Evolutionary conservation across 169 alveolate species (phyloP).

Genomic region (Plasmodium relictum): DNA sequence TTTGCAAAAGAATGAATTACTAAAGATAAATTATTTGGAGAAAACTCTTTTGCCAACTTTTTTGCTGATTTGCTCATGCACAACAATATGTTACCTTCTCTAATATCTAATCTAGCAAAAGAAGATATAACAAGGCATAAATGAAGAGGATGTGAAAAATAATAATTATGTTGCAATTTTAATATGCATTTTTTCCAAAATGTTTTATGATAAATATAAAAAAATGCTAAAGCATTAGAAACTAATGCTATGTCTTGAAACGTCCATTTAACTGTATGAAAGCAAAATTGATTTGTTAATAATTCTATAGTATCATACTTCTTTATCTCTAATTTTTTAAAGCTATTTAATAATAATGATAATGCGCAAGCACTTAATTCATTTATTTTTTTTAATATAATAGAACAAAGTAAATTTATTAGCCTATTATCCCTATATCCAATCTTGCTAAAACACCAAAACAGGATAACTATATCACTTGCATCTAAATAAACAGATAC

Average conservation of each 20-base stretch:
- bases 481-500: conserved; percentile 79
- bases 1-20: conserved; percentile 86
- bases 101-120: conserved; percentile 83
- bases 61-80: conserved; percentile 76
- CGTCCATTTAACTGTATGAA: conserved; percentile 77
- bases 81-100: conserved; percentile 81
- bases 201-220: conserved; percentile 84
- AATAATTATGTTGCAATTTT: conserved; percentile 81
- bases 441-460: conserved; percentile 86
- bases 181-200: conserved; percentile 75
- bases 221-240: conserved; percentile 83
- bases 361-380: conserved; percentile 80
- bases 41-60: conserved; percentile 77
- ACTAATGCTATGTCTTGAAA: conserved; percentile 85
- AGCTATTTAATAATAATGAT: conserved; percentile 82
- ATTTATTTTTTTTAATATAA: conserved; percentile 78
- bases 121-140: conserved; percentile 84
- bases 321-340: conserved; percentile 81
- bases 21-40: conserved; percentile 81
- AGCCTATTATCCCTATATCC: conserved; percentile 82
- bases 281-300: conserved; percentile 84
- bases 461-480: conserved; percentile 80
- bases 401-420: conserved; percentile 77
- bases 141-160: conserved; percentile 79
- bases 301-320: conserved; percentile 85